Evolutionary conservation across 1,284 basidiomycete genomes (phyloP).

Genomic region (Apiotrichum akiyoshidainum): DNA sequence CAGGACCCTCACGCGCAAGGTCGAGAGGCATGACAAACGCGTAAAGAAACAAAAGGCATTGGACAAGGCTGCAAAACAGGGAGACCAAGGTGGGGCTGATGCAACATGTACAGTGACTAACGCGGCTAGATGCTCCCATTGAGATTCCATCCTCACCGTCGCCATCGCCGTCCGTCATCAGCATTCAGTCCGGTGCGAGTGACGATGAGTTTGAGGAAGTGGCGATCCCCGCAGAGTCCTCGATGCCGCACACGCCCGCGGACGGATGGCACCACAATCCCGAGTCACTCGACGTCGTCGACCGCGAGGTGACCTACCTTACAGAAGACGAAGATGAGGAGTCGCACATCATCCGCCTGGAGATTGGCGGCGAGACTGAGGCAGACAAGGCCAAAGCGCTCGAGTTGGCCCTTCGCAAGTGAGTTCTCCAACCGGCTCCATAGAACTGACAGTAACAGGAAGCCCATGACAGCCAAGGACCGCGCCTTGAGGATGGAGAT

Average conservation of each 20-base stretch:
- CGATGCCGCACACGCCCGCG: neutral
- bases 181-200: constrained; percentile 24
- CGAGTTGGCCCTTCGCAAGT: constrained; percentile 42
- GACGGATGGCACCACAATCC: neutral
- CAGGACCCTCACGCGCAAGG: neutral
- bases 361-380: constrained; percentile 43
- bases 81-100: neutral
- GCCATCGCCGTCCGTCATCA: constrained; percentile 11
- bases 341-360: constrained; percentile 37
- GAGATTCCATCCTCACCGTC: constrained; percentile 5
- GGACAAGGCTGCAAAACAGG: neutral
- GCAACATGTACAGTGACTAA: constrained; percentile 1
- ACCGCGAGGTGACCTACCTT: constrained; percentile 16
- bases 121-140: constrained; percentile 7
- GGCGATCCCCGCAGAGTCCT: constrained; percentile 28
- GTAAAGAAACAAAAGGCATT: neutral
- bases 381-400: constrained; percentile 43
- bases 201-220: constrained; percentile 50
- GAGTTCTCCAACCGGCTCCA: constrained; percentile 13
- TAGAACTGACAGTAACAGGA: constrained; percentile 25
- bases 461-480: constrained; percentile 55
- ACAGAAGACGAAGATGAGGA: constrained; percentile 26
- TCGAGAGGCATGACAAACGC: neutral
- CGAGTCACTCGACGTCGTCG: constrained; percentile 1
- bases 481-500: constrained; percentile 69